These are phyloP conservation scores for Hemerocallis citrina DNA, from an alignment of 106 monocot species.

Conservation along the genomic window DNA sequence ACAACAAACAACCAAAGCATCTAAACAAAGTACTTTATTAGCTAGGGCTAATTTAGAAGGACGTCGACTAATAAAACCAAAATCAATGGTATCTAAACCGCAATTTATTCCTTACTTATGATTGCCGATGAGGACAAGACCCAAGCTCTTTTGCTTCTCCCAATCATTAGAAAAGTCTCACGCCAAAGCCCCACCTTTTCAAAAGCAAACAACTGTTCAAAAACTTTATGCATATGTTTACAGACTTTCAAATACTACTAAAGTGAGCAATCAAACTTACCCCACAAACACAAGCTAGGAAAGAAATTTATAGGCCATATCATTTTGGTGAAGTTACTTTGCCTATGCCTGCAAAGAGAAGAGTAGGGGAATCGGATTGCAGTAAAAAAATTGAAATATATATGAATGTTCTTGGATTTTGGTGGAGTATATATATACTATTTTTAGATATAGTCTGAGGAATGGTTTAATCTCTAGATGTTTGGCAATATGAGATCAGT, in stretches of 20 bases:
- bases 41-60: neutral
- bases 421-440: neutral
- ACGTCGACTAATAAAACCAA: constrained; percentile 1
- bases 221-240: neutral
- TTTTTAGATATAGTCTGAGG: neutral
- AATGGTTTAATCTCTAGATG: no score
- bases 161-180: constrained; percentile 14
- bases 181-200: constrained; percentile 8
- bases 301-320: neutral
- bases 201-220: neutral
- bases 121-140: constrained; percentile 14
- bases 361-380: neutral
- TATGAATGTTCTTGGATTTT: neutral
- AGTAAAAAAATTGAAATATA: neutral
- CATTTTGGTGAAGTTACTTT: neutral
- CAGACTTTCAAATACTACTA: neutral
- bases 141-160: constrained; percentile 13
- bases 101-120: constrained; percentile 4
- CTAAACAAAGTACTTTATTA: neutral
- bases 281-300: neutral
- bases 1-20: neutral
- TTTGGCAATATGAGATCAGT: no score
- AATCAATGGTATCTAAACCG: neutral
- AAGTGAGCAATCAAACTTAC: neutral
- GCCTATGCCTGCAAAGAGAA: neutral